Evolutionary conservation across 208 protist genomes (phyloP), one percentile per base, ranked within the genome.

Genomic region (Trypanosomatidae sp.): DNA sequence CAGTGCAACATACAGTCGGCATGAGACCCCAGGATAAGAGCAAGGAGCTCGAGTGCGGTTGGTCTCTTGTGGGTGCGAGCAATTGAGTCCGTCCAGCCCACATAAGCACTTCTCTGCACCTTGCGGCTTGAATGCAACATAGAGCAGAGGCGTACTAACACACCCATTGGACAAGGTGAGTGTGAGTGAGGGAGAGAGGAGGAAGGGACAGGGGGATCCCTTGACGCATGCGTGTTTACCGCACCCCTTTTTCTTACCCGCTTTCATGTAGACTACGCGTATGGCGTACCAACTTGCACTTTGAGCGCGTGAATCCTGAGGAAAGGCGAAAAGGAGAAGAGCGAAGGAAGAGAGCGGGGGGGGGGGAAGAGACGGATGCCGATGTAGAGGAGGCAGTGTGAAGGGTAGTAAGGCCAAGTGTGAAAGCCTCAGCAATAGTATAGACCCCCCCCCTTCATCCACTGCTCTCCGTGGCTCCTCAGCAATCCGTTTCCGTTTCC

Each of bases 381-480:
- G 36, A 15, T 6, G 30, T 43, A 9, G 36, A 43, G 30, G 10
- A 46, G 30, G 36, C 7, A 65, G 25, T 8, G 7, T 41, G 15
- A 28, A 59, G 66, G 33, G 6, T 71, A 59, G 58, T 56, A 71
- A 46, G 39, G 1, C 39, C 9, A 62, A 55, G 22, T 55, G 55
- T 0, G 28, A 19, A 66, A n/a, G 28, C 59, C 50, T 56, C 8
- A 66, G 66, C 69, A 39, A 17, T 55, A 39, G 36, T 39, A 39
- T 39, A 39, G 36, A 39, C 3, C 3, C 36, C 1, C n/a, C 36
- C 36, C 36, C 36, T 39, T 39, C 36, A 39, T 39, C 36, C 36
- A 39, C 36, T 39, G 36, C 36, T 39, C 36, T 39, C 36, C 3
- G 36, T 39, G 36, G 36, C 36, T 39, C 36, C 36, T 39, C 36